Base-by-base conservation (phyloP, 495 filamentous ascomycete genomes). In the Lindgomyces ingoldianus region DNA sequence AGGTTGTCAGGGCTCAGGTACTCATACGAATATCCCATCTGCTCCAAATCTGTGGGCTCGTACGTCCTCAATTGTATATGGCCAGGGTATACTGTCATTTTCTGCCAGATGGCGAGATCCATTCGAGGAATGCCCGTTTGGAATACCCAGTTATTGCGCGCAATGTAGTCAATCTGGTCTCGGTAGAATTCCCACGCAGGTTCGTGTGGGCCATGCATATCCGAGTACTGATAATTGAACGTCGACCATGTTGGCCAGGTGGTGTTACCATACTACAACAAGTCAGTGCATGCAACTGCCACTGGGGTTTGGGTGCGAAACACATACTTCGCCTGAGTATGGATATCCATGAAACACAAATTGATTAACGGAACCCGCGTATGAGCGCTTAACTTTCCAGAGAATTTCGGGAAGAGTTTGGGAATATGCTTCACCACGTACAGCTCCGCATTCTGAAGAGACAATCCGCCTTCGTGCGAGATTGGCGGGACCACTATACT, bases 1-100 rank as follows among this genome's bases (percentile, higher is more conserved):
- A 61, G 30, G 21, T 61, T 61, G 27, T 61, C 57, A 11, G 57
- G 57, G 25, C 57, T 61, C 25, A 61, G 57, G 52, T 61, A 61
- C 19, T 61, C 46, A 19, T 61, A 61, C 11, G 57, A 61, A 29
- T 61, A 61, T 11, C 57, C 57, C 24, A 47, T 29, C 19, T 50
- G 18, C 36, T 61, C 57, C 10, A 61, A 46, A 44, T 61, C 57
- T 4, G 57, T 52, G 19, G 57, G 57, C 16, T 36, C 57, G 47
- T 61, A 61, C 3, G 57, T 61, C 16, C 57, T 36, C 25, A 50
- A 18, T 33, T 61, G 45, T 8, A 61, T 52, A 26, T 61, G 57
- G 2, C 57, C 57, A 25, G 57, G 57, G 26, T 61, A 61, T 3
- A 52, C 42, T 8, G 57, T 61, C 29, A 52, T 61, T 26, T 61